Evolutionary conservation across 2,329 filamentous ascomycete species (phyloP), one percentile per base, ranked within the genome.

Genomic region (Zasmidium cellare): DNA sequence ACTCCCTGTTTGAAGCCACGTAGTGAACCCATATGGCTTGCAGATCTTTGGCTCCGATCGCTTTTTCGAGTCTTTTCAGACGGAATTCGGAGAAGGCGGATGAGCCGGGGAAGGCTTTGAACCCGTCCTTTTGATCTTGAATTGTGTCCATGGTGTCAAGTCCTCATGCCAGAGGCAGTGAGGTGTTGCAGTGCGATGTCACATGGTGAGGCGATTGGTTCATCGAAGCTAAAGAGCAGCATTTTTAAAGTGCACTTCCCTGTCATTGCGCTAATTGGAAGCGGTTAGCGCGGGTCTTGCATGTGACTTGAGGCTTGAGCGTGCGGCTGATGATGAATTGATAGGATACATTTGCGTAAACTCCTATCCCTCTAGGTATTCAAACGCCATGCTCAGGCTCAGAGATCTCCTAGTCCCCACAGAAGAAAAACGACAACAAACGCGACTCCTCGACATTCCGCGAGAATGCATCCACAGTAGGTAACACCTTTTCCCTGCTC

Each of bases 1-100:
- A 67, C 53, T 71, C 67, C 57, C 71, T 64, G 59, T 79, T 63
- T 1, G 79, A 78, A 51, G 80, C 76, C 60, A 81, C 74, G 69
- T 79, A 81, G 67, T 82, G 79, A 56, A 80, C 70, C 78, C 79
- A 81, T 23, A 81, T 71, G n/a, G 78, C 78, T 63, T 77, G 74
- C 51, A 80, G 75, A 59, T 78, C 71, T 51, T 69, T 73, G 23
- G 79, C 79, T 51, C 78, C 78, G 59, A 81, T 75, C 19, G 73
- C 75, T 41, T 72, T 70, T 19, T 78, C 77, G 38, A 81, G 69
- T 25, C 76, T 73, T 60, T 76, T 72, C 51, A 80, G 72, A 31
- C 79, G 77, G 65, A 81, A 81, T 64, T 79, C 76, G 22, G 78
- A 81, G 72, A 81, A 84, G 73, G 84, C 85, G 55, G 81, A 74